phyloP scores from a whole-genome alignment of 2,329 filamentous ascomycete species.

The Amylocarpus encephaloides region DNA sequence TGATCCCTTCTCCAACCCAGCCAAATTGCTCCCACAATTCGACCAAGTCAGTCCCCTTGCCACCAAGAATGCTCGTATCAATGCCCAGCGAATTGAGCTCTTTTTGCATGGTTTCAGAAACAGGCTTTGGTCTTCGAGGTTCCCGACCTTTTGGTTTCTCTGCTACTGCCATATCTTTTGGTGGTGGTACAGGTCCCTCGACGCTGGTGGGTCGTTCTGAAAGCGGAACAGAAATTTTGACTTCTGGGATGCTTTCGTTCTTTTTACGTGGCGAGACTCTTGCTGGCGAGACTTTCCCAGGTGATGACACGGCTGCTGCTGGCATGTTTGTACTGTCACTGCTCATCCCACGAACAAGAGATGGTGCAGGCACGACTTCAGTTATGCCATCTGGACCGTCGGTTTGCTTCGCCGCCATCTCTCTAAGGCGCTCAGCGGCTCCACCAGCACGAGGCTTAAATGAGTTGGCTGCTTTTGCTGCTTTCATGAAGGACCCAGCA shows the following conservation, averaged over 20 bases:
- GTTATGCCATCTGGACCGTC: conserved; percentile 85
- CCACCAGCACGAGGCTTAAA: conserved; percentile 89
- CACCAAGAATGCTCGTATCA: conserved; percentile 69
- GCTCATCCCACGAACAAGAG: conserved; percentile 36
- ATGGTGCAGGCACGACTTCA: conserved; percentile 76
- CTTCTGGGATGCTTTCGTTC: conserved; percentile 44
- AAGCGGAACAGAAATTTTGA: conserved; percentile 50
- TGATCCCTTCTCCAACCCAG: conserved; percentile 75
- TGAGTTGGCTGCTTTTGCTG: conserved; percentile 60
- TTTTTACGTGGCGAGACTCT: conserved; percentile 4
- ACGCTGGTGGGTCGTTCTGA: conserved; percentile 37
- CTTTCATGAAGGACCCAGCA: conserved; percentile 72
- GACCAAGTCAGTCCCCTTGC: conserved; percentile 72
- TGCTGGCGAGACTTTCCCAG: conserved; percentile 5
- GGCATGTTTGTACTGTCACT: conserved; percentile 34
- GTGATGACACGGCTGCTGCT: conserved; percentile 23
- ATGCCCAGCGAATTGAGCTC: conserved; percentile 54
- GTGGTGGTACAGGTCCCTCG: conserved; percentile 33
- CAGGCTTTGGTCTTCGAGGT: conserved; percentile 26
- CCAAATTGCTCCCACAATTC: conserved; percentile 79
- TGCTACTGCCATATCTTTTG: conserved; percentile 29
- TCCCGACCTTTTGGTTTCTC: conserved; percentile 28
- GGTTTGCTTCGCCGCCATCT: conserved; percentile 47
- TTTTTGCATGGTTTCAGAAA: conserved; percentile 30
- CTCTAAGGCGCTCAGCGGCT: conserved; percentile 66